Conservation (phyloP, 2,329 filamentous ascomycete genomes). For the Thyridium curvatum region DNA sequence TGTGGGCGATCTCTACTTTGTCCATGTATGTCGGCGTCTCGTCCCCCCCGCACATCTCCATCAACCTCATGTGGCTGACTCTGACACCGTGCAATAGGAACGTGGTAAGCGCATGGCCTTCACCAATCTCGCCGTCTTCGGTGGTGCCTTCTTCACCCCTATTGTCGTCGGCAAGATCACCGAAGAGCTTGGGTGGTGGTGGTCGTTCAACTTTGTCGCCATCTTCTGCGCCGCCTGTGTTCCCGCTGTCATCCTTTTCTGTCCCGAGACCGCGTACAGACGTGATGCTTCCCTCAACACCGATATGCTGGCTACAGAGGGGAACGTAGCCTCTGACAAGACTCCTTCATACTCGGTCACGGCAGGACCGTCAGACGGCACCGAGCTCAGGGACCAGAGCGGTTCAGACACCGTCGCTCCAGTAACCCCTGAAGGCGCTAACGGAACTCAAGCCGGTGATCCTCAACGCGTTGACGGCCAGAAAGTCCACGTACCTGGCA, state of each 20-base stretch:
- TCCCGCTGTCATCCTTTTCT: constrained; percentile 67
- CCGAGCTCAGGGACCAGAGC: neutral
- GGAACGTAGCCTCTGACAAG: neutral
- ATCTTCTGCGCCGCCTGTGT: constrained; percentile 73
- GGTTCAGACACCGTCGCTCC: neutral
- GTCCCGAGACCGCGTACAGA: constrained; percentile 77
- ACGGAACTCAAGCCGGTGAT: neutral
- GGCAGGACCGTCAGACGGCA: no score
- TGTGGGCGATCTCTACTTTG: constrained; percentile 85
- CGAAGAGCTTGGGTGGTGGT: constrained; percentile 67
- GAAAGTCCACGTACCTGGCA: constrained; percentile 6
- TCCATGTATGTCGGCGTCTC: constrained; percentile 56
- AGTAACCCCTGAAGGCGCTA: constrained; percentile 3
- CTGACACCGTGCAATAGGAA: constrained; percentile 35
- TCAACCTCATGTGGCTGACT: no score
- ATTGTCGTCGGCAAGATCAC: constrained; percentile 90
- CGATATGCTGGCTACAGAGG: constrained; percentile 46
- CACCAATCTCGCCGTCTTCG: constrained; percentile 51
- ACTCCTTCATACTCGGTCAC: neutral
- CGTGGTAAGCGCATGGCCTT: constrained; percentile 84
- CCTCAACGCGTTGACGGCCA: no score
- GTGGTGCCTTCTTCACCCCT: constrained; percentile 62
- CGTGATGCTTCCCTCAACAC: constrained; percentile 63
- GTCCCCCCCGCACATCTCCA: no score
- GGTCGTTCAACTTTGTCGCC: constrained; percentile 82